Conservation (phyloP, 2,329 filamentous ascomycete genomes). For the Fusarium camptoceras region DNA sequence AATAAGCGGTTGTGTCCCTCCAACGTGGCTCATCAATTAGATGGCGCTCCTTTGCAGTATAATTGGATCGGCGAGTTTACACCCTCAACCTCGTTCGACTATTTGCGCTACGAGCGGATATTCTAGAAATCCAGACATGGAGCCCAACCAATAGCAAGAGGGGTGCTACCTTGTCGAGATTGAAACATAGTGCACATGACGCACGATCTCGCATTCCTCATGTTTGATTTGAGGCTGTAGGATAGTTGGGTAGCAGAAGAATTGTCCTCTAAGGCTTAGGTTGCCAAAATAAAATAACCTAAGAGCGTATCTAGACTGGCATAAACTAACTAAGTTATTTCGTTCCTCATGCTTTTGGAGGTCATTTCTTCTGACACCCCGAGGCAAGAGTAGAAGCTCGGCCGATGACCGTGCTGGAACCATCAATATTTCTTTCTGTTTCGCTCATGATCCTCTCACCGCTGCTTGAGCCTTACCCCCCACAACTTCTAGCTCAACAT, state of each 20-base stretch:
- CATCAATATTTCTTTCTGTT: conserved; percentile 32
- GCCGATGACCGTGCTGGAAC: conserved; percentile 36
- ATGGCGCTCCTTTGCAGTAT: conserved; percentile 30
- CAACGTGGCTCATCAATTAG: conserved; percentile 27
- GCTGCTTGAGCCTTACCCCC: conserved; percentile 39
- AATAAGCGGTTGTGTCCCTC: conserved; percentile 29
- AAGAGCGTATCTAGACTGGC: too few species aligned
- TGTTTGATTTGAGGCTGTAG: conserved; percentile 24
- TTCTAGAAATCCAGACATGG: conserved; percentile 48
- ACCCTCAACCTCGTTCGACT: conserved; percentile 39
- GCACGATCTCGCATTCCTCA: conserved; percentile 40
- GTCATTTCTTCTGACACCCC: too few species aligned
- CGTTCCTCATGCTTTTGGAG: too few species aligned
- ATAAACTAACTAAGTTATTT: too few species aligned
- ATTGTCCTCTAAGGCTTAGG: too few species aligned
- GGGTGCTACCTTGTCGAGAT: conserved; percentile 30
- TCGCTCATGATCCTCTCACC: conserved; percentile 42
- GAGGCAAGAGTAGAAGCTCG: conserved; percentile 39
- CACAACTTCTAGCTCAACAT: conserved; percentile 23
- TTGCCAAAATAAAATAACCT: too few species aligned
- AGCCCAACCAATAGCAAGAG: conserved; percentile 43
- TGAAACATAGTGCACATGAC: conserved; percentile 45
- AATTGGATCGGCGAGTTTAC: conserved; percentile 30
- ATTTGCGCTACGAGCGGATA: conserved; percentile 51
- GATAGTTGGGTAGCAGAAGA: too few species aligned